These are phyloP conservation scores for Nakazawaea wyomingensis DNA, from an alignment of 805 yeast genomes.

Conservation along the genomic window DNA sequence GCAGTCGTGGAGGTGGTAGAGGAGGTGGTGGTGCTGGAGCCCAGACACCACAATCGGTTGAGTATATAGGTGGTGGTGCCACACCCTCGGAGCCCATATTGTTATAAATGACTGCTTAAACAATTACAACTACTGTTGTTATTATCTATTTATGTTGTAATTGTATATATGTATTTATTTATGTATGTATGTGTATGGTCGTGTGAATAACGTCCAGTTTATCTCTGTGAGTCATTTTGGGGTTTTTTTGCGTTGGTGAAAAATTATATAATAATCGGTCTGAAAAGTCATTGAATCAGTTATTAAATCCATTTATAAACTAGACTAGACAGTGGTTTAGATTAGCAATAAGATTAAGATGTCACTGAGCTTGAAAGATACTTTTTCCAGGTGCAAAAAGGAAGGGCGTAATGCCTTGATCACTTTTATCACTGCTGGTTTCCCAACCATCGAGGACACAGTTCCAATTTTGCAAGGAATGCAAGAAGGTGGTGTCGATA, in stretches of 20 bases:
- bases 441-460: conserved; percentile 83
- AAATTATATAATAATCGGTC: too few species aligned
- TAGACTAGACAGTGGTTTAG: too few species aligned
- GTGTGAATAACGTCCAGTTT: too few species aligned
- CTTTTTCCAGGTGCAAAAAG: conserved; percentile 53
- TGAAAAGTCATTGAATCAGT: too few species aligned
- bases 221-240: too few species aligned
- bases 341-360: too few species aligned
- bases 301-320: too few species aligned
- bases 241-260: too few species aligned
- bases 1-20: conserved; percentile 3
- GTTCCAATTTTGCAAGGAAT: conserved; percentile 80
- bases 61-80: conserved; percentile 10
- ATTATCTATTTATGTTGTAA: too few species aligned
- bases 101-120: neutral
- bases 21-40: neutral
- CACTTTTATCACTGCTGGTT: conserved; percentile 92
- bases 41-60: conserved; percentile 3
- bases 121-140: too few species aligned
- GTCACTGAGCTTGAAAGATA: conserved; percentile 53
- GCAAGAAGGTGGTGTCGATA: conserved; percentile 93
- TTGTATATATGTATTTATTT: too few species aligned
- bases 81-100: conserved; percentile 10
- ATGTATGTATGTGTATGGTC: too few species aligned
- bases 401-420: conserved; percentile 83